Evolutionary conservation across 179 eudicot species (phyloP), one percentile per base, ranked within the genome.

Genomic region (Sideroxylon spinosum): DNA sequence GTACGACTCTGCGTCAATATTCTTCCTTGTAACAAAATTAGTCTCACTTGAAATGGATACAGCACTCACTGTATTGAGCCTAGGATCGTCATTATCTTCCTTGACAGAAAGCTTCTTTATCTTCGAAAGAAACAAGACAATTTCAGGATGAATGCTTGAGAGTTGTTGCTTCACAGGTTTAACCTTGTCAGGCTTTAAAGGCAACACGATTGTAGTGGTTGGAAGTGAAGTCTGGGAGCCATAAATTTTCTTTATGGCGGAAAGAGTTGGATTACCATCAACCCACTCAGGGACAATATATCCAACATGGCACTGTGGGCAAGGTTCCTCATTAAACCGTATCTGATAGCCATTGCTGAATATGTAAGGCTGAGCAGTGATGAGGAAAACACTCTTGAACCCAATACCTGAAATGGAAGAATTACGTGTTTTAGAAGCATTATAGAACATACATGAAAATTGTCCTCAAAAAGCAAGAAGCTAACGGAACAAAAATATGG

Each of bases 271-370:
- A 29, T 85, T 84, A 52, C 74, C 86, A 26, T 88, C 86, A 49
- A 92, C 95, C 97, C 97, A 92, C 74, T 91, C 92, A 22, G 93
- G 97, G 29, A 92, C 95, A 29, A 91, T 86, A 82, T 88, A 92
- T 26, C 92, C 92, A 29, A 89, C 77, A 52, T 88, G 87, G 74
- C 93, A 89, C 0, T 86, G 73, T 0, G 81, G 77, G 80, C 93
- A 86, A 59, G 97, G 97, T 14, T 81, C 82, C 81, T 92, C 95
- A 71, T 67, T 91, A 59, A 92, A 92, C 2, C 87, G 83, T 61
- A 92, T 88, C 75, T 88, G 91, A 64, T 91, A 92, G 74, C 97
- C 95, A 64, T 91, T 92, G 74, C 97, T 92, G 82, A 89, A 91
- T 76, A 92, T 87, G 77, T 88, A 87, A 0, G 95, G 95, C 68